These are phyloP conservation scores for Paxillus involutus DNA, from an alignment of 768 basidiomycete genomes.

Conservation along the genomic window DNA sequence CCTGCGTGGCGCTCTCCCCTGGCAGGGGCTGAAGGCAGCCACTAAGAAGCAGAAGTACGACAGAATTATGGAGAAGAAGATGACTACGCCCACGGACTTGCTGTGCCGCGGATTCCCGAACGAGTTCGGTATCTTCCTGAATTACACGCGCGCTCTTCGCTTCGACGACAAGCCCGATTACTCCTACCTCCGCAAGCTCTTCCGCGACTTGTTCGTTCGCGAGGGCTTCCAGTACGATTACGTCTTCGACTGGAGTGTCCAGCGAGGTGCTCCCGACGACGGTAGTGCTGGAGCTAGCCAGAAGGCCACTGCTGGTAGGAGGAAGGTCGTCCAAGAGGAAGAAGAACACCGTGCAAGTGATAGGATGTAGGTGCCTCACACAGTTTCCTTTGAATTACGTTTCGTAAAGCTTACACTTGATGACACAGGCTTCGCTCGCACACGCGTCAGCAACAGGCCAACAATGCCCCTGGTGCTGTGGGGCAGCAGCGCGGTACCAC, in stretches of 20 bases:
- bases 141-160: slow-evolving; percentile 97
- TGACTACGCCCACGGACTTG: slow-evolving; percentile 96
- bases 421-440: slow-evolving; percentile 76
- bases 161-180: slow-evolving; percentile 99
- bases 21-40: slow-evolving; percentile 99
- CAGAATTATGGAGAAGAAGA: slow-evolving; percentile 99
- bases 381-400: slow-evolving; percentile 12
- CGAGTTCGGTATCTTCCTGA: slow-evolving; percentile 98
- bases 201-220: slow-evolving; percentile 96
- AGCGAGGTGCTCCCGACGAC: slow-evolving; percentile 71
- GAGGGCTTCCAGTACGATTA: slow-evolving; percentile 99
- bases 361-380: slow-evolving; percentile 63
- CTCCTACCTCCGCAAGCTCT: slow-evolving; percentile 98
- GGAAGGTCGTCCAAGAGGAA: slow-evolving; percentile 84
- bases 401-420: slow-evolving; percentile 13
- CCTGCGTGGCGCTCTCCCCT: slow-evolving; percentile 95
- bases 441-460: slow-evolving; percentile 73
- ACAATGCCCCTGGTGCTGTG: slow-evolving; percentile 44
- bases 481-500: slow-evolving; percentile 43
- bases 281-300: slow-evolving; percentile 56
- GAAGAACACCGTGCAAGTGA: slow-evolving; percentile 82
- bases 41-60: slow-evolving; percentile 99
- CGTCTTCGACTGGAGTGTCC: slow-evolving; percentile 98
- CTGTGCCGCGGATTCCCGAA: slow-evolving; percentile 99
- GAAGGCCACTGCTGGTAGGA: slow-evolving; percentile 61